Evolutionary conservation across 208 protist genomes (phyloP), one percentile per base, ranked within the genome.

Genomic region (Acanthamoeba castellanii): DNA sequence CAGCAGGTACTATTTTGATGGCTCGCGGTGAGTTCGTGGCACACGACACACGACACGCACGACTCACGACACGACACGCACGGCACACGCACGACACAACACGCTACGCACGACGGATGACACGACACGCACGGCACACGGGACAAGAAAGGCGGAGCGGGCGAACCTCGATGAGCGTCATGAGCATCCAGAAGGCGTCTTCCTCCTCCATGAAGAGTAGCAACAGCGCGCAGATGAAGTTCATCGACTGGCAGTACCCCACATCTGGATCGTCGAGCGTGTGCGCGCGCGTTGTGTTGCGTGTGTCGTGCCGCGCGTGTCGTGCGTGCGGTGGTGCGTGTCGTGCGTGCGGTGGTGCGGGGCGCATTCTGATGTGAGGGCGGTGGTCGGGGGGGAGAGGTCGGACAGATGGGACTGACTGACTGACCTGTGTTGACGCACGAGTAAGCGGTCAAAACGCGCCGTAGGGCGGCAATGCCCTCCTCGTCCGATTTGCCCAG

Each of bases 171-270:
- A 97, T 82, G 61, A 97, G 96, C 0, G 96, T 96, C 3, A 96
- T 93, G 0, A 98, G 85, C 82, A 97, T 94, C 95, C 95, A 98
- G 90, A 97, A 98, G 20, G 96, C 95, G 34, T 88, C 34, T 96
- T 98, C 97, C 57, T 98, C 96, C n/a, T 96, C 95, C 59, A 97
- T 94, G 72, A 96, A 91, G 25, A 98, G 92, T 9, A 98, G 85
- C 47, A 98, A 74, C 57, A 97, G 6, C 32, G 96, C 97, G 5
- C 74, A 97, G 34, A 98, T 61, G 76, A 98, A 98, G 74, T 98
- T 98, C 92, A 98, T 96, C 66, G 96, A 96, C 95, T 98, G 97
- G 68, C 96, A 98, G 61, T 98, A 98, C 7, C 97, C 97, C 34
- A 98, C 91, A 45, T 96, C 78, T 45, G 96, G 88, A 81, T 97